Evolutionary conservation across 2,329 filamentous ascomycete species (phyloP).

Genomic region (Lithohypha guttulata): DNA sequence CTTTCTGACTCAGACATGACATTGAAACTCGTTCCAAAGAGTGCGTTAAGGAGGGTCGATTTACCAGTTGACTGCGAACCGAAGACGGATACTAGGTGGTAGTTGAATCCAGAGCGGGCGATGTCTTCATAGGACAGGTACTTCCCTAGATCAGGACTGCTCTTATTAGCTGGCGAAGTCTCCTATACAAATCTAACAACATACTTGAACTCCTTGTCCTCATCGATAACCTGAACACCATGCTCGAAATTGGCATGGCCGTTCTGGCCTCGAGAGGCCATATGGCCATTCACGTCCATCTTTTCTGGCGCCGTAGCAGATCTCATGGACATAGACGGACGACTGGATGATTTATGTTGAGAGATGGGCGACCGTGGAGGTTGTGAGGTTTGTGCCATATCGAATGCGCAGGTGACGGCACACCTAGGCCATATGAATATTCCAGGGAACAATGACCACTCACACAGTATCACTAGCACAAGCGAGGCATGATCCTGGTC

Average conservation of each 20-base stretch:
- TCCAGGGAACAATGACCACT: constrained; percentile 4
- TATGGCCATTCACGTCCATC: constrained; percentile 37
- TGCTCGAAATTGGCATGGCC: constrained; percentile 56
- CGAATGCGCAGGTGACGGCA: constrained; percentile 10
- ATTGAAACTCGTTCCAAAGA: constrained; percentile 92
- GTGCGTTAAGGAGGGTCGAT: constrained; percentile 88
- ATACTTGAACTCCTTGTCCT: constrained; percentile 94
- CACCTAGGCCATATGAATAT: constrained; percentile 5
- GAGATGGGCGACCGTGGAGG: constrained; percentile 14
- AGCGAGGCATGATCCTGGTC: constrained; percentile 3
- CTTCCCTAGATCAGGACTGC: constrained; percentile 62
- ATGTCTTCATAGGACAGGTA: constrained; percentile 75
- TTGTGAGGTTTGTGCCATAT: constrained; percentile 17
- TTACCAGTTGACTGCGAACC: constrained; percentile 98
- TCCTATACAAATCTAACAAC: constrained; percentile 23
- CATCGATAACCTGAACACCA: constrained; percentile 94
- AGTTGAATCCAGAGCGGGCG: constrained; percentile 89
- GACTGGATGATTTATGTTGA: constrained; percentile 8
- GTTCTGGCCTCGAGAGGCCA: constrained; percentile 33
- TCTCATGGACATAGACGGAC: constrained; percentile 14
- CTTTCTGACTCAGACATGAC: constrained; percentile 95
- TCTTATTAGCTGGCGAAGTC: constrained; percentile 10
- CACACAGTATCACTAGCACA: constrained; percentile 5
- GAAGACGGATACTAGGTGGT: constrained; percentile 97
- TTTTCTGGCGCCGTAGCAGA: constrained; percentile 26